These are phyloP conservation scores for Vanderwaltozyma verrucispora DNA, from an alignment of 805 yeast genomes.

Conservation along the genomic window DNA sequence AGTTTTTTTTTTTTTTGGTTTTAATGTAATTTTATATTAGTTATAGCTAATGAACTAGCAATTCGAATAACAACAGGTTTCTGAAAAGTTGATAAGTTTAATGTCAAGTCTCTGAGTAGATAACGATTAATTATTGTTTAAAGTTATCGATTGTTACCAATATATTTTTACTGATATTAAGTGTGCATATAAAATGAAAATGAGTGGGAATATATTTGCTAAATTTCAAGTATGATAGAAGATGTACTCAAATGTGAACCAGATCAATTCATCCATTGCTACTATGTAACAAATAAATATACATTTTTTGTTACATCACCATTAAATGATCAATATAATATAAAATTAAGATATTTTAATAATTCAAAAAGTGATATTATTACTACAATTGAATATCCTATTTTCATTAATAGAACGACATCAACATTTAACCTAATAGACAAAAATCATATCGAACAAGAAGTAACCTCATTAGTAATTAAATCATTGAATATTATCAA, in stretches of 20 bases:
- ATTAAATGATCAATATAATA: constrained; percentile 2
- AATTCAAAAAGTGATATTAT: not conserved
- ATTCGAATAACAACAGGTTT: too few relatives aligned
- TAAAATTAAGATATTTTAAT: constrained; percentile 3
- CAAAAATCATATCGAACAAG: not conserved
- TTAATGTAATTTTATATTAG: too few relatives aligned
- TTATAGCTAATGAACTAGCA: too few relatives aligned
- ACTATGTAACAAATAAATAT: constrained; percentile 4
- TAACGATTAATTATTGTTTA: too few relatives aligned
- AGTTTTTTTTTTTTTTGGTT: not conserved
- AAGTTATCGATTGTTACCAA: too few relatives aligned
- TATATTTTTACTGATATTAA: too few relatives aligned
- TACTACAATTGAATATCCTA: constrained; percentile 2
- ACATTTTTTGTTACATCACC: constrained; percentile 7
- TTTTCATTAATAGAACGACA: too few relatives aligned
- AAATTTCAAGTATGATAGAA: too few relatives aligned
- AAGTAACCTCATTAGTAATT: not conserved
- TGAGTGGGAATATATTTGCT: too few relatives aligned
- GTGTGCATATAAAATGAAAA: too few relatives aligned
- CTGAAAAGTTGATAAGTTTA: too few relatives aligned
- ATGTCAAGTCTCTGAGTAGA: too few relatives aligned
- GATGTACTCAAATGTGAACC: constrained; percentile 4
- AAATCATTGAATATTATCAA: constrained; percentile 3
- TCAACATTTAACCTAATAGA: not conserved
- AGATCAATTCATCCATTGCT: constrained; percentile 8